Evolutionary conservation across 2,329 filamentous ascomycete species (phyloP).

Genomic region (Geosmithia morbida): DNA sequence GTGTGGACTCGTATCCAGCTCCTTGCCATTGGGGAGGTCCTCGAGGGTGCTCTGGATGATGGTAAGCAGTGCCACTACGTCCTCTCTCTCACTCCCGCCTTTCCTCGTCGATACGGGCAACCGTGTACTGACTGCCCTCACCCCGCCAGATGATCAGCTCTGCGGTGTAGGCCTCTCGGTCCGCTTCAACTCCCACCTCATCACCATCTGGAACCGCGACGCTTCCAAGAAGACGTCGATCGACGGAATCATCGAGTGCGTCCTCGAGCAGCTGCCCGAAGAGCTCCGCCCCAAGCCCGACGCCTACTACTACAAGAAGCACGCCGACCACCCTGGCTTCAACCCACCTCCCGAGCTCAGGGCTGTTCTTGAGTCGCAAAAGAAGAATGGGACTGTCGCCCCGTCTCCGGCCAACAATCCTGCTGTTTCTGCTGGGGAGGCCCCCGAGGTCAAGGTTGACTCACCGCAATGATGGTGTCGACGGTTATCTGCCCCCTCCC

Average conservation of each 20-base stretch:
- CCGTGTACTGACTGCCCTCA: too few species aligned
- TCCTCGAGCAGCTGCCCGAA: conserved; percentile 57
- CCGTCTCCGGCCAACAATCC: conserved; percentile 4
- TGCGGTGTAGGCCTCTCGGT: conserved; percentile 80
- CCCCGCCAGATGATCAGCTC: conserved; percentile 67
- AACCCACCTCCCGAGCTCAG: conserved; percentile 46
- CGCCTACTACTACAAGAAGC: conserved; percentile 76
- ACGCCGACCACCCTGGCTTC: conserved; percentile 77
- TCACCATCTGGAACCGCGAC: conserved; percentile 90
- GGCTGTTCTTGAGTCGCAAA: conserved; percentile 41
- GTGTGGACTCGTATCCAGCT: conserved; percentile 75
- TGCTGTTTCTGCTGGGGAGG: conserved; percentile 4
- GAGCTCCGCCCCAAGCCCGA: conserved; percentile 60
- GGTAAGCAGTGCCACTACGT: conserved; percentile 32
- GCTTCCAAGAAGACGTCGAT: conserved; percentile 67
- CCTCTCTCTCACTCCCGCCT: neutral
- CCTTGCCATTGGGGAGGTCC: conserved; percentile 68
- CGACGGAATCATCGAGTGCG: conserved; percentile 55
- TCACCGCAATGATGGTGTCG: conserved; percentile 8
- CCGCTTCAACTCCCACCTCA: conserved; percentile 76
- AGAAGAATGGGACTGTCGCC: conserved; percentile 18
- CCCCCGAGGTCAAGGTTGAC: conserved; percentile 11
- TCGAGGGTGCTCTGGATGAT: conserved; percentile 59
- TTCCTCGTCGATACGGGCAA: neutral
- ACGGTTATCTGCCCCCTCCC: neutral